Conservation (phyloP, 495 filamentous ascomycete species). For the Trichocladium antarcticum region DNA sequence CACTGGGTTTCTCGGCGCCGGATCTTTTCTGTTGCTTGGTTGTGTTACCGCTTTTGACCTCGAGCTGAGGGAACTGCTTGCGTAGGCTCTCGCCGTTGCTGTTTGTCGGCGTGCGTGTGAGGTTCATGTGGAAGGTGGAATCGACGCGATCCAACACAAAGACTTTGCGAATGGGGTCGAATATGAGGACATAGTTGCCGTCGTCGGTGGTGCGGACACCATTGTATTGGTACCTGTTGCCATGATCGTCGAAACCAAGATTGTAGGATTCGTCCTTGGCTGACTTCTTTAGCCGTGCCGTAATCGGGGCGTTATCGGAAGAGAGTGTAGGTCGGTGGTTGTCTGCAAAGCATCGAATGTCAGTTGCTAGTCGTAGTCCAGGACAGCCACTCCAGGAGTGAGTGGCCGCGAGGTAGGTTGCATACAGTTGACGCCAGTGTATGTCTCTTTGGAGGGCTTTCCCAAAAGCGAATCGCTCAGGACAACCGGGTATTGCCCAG, state of each 20-base stretch:
- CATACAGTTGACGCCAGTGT: constrained; percentile 45
- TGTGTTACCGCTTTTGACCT: constrained; percentile 13
- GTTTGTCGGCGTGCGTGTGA: constrained; percentile 36
- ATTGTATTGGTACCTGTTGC: constrained; percentile 40
- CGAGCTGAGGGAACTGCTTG: constrained; percentile 34
- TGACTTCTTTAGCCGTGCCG: constrained; percentile 38
- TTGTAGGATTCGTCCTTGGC: constrained; percentile 36
- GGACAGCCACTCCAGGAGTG: not conserved
- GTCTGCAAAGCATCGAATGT: constrained; percentile 25
- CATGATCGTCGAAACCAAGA: constrained; percentile 37
- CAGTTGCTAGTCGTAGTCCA: not conserved
- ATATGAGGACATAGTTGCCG: constrained; percentile 44
- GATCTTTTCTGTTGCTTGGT: constrained; percentile 14
- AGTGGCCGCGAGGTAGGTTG: not conserved
- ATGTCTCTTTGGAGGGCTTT: constrained; percentile 41
- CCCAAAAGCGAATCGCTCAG: constrained; percentile 45
- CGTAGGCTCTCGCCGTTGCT: constrained; percentile 29
- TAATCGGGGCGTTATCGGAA: constrained; percentile 31
- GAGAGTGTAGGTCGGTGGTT: constrained; percentile 43
- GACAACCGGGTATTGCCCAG: constrained; percentile 44
- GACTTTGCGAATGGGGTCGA: constrained; percentile 42
- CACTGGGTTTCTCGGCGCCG: constrained; percentile 10
- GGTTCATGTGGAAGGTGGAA: constrained; percentile 50
- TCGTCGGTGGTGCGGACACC: constrained; percentile 39
- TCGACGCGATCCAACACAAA: constrained; percentile 48